Conservation (phyloP, 2,329 filamentous ascomycete species). For the Fusarium tuaranense region DNA sequence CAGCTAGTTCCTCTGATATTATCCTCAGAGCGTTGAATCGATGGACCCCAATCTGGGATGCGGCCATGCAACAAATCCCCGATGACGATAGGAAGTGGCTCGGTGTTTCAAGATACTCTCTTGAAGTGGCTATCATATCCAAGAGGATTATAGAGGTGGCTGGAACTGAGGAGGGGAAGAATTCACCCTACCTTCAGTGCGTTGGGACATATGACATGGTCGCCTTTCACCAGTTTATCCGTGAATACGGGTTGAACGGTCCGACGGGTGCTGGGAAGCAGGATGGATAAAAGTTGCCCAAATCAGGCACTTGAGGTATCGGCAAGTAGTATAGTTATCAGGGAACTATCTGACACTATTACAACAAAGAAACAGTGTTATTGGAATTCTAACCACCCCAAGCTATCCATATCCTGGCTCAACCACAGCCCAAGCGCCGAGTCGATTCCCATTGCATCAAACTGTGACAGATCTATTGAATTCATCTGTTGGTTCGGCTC, state of each 20-base stretch:
- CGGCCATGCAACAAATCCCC: background rate
- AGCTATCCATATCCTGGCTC: background rate
- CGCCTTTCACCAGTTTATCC: conserved; percentile 20
- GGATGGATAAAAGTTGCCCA: no score
- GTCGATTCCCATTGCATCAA: background rate
- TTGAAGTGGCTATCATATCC: conserved; percentile 15
- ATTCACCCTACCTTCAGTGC: conserved; percentile 7
- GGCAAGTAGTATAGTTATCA: fast-evolving
- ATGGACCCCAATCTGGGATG: conserved; percentile 23
- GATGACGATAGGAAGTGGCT: conserved; percentile 16
- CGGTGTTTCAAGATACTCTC: conserved; percentile 16
- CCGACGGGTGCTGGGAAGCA: background rate
- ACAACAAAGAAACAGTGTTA: background rate
- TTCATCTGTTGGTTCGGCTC: background rate
- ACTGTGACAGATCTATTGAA: background rate
- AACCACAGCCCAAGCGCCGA: background rate
- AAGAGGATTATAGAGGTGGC: conserved; percentile 12
- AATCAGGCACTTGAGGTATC: background rate
- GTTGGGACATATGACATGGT: conserved; percentile 16
- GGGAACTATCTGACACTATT: background rate
- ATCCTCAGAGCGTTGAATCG: conserved; percentile 17
- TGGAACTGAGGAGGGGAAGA: background rate
- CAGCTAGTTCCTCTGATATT: background rate
- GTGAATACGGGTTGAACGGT: background rate
- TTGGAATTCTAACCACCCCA: background rate